Base-by-base conservation (phyloP, 768 basidiomycete species). In the Leccinum broughii region DNA sequence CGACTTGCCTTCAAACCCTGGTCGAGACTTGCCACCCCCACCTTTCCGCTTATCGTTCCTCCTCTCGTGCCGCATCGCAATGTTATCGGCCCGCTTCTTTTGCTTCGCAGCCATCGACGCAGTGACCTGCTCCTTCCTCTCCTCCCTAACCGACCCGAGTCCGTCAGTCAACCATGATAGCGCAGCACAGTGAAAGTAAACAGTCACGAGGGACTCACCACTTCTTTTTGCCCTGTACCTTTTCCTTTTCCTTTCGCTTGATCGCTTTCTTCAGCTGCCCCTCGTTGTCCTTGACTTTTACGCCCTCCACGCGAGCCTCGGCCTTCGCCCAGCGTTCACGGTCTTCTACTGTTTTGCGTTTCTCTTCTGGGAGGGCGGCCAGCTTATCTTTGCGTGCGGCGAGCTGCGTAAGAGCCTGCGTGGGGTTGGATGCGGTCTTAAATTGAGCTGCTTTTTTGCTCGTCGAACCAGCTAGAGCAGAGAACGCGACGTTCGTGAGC, bases 231-330 rank as follows among this genome's bases (percentile, higher is more conserved):
- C 87, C 86, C 78, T 92, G 95, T 24, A 61, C 68, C 72, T 98
- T 98, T 66, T 87, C 87, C 74, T 96, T 95, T 75, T 97, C 96
- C 64, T 92, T 88, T 72, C 92, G 80, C 80, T 97, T 98, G 8
- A 85, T 86, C 46, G 94, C 94, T 78, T 97, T 98, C 79, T 96
- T 98, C 68, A 99, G 73, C 50, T 88, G 78, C 1, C 66, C 71
- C 70, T 93, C 93, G 66, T 95, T 92, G 66, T 98, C 97, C 53
- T 84, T 84, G 32, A 99, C 87, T 75, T 98, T 99, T 52, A 88
- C 88, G 2, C 97, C 97, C 57, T 92, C 92, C 60, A 97, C 78
- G 53, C 93, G 82, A 32, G 92, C 87, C 69, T 88, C 86, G 0
- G 95, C 94, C 76, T 95, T 96, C 53, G 85, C 85, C 93, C 95